Base-by-base conservation (phyloP, 2,329 filamentous ascomycete genomes). In the Raffaelea ambrosiae region DNA sequence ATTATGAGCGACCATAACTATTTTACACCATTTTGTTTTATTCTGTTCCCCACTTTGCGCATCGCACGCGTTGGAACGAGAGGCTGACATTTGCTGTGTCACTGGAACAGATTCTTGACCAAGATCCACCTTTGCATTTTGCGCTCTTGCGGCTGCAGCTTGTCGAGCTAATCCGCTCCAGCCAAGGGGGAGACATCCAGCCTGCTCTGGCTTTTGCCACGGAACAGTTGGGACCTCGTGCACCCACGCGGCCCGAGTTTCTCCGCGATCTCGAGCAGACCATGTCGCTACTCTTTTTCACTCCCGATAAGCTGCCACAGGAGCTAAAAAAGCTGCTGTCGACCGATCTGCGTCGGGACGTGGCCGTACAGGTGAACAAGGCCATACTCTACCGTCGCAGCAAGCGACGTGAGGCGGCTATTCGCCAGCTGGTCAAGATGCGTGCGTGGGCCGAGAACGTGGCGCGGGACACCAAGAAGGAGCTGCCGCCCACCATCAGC, bases 81-180 rank as follows among this genome's bases (percentile, higher is more conserved):
- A n/a, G n/a, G n/a, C n/a, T n/a, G n/a, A n/a, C n/a, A n/a, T n/a
- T n/a, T n/a, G n/a, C n/a, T n/a, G n/a, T n/a, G n/a, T n/a, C n/a
- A n/a, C n/a, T n/a, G n/a, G n/a, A n/a, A n/a, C 57, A 98, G 93
- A 88, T 98, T 23, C 69, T 98, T 51, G 93, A 98, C 62, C 77
- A 76, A 51, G 80, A 97, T 59, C 80, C 86, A 2, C 76, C 84
- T 3, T 72, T 98, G 41, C 90, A 97, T 63, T 98, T 98, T 65
- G 81, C 88, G 1, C 73, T 98, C 4, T 73, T 98, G 42, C 84
- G 91, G 33, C 76, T 98, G 36, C 93, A 98, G 63, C 76, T 98
- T 5, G 86, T 98, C 48, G 93, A 98, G 68, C 75, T 97, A 46
- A 98, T 98, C 57, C 83, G 89, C 31, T 72, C 72, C 38, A 89